Evolutionary conservation across 306 rosid species (phyloP).

Genomic region (Carpinus viminea): DNA sequence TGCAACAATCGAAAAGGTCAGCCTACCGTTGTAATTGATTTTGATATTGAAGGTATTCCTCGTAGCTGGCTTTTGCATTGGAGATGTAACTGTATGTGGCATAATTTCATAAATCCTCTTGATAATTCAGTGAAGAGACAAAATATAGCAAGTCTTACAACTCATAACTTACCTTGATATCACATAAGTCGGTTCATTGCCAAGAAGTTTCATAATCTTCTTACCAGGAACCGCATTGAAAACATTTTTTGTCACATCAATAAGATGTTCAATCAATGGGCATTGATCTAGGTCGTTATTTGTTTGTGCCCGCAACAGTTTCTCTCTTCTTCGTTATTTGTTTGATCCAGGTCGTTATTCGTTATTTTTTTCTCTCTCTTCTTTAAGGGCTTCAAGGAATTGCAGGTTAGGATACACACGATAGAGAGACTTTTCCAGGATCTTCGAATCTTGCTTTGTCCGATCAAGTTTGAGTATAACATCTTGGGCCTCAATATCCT

Average conservation of each 20-base stretch:
- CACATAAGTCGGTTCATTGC: constrained; percentile 18
- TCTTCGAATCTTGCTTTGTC: constrained; percentile 32
- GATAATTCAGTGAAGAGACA: neutral
- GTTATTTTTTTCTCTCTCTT: constrained; percentile 37
- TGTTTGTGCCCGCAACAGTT: constrained; percentile 29
- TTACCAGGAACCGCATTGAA: constrained; percentile 25
- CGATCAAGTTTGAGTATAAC: constrained; percentile 36
- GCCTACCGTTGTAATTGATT: constrained; percentile 32
- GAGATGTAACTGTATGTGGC: constrained; percentile 1
- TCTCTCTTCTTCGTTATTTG: too few species aligned
- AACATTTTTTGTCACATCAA: constrained; percentile 38
- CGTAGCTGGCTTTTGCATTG: constrained; percentile 15
- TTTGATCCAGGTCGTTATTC: too few species aligned
- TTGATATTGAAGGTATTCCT: constrained; percentile 8
- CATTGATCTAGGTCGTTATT: constrained; percentile 31
- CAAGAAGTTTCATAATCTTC: constrained; percentile 23
- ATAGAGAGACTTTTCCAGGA: constrained; percentile 40
- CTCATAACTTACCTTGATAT: constrained; percentile 19
- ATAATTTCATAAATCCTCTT: neutral
- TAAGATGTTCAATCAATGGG: constrained; percentile 41
- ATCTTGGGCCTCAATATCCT: constrained; percentile 34
- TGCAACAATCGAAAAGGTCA: constrained; percentile 40
- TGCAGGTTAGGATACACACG: constrained; percentile 33
- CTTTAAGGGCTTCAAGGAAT: constrained; percentile 40
- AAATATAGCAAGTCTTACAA: too few species aligned